phyloP scores from a whole-genome alignment of 2,329 filamentous ascomycete genomes.

The Magnaporthiopsis poae region DNA sequence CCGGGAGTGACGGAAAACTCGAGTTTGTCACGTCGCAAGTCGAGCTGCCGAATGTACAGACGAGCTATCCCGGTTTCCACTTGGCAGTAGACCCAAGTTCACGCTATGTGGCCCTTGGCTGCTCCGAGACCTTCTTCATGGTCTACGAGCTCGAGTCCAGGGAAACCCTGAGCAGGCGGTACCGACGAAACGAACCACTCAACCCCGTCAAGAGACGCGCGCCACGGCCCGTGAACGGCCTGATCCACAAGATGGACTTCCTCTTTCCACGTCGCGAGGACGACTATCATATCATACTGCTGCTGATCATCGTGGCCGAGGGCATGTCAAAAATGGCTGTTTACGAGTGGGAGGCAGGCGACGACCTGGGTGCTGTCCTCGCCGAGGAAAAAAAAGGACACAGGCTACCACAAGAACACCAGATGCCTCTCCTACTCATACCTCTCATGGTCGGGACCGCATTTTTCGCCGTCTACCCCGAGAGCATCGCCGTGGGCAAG shows the following conservation, averaged over 20 bases:
- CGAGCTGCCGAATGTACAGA: conserved; percentile 47
- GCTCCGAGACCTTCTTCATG: conserved; percentile 59
- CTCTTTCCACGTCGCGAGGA: conserved; percentile 61
- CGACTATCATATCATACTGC: conserved; percentile 62
- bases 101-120: conserved; percentile 57
- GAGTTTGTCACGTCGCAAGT: conserved; percentile 54
- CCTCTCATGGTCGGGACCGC: conserved; percentile 61
- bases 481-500: conserved; percentile 46
- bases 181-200: conserved; percentile 33
- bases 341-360: conserved; percentile 51
- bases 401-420: conserved; percentile 38
- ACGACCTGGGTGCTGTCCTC: conserved; percentile 36
- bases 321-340: conserved; percentile 42
- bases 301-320: conserved; percentile 49
- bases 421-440: conserved; percentile 59
- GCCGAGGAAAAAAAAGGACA: conserved; percentile 39
- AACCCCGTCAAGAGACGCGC: conserved; percentile 45
- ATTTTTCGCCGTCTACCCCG: conserved; percentile 58
- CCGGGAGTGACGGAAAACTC: conserved; percentile 32
- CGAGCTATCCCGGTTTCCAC: conserved; percentile 51
- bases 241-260: conserved; percentile 82
- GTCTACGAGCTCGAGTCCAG: conserved; percentile 60
- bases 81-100: conserved; percentile 72
- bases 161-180: conserved; percentile 40
- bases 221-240: conserved; percentile 48